Conservation (phyloP, 345 rosid species). For the Microthlaspi erraticum region DNA sequence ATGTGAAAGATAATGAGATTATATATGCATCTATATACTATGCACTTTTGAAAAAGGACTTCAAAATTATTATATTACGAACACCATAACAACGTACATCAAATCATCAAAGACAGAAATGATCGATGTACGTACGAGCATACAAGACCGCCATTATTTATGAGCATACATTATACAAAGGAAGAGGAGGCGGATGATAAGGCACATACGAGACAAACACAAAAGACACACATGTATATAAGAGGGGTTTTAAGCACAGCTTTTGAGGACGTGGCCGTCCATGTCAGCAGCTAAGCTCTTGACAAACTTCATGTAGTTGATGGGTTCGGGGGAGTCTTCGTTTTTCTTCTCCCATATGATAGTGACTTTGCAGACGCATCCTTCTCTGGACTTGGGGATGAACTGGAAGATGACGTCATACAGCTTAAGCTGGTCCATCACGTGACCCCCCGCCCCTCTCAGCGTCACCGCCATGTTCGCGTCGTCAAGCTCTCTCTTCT, state of each 20-base stretch:
- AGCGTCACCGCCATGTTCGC: slow-evolving; percentile 8
- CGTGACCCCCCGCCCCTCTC: slow-evolving; percentile 14
- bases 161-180: too few relatives aligned
- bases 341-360: slow-evolving; percentile 30
- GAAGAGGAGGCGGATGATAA: too few relatives aligned
- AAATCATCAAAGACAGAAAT: slow-evolving; percentile 9
- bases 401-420: slow-evolving; percentile 12
- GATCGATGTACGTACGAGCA: not conserved
- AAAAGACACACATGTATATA: too few relatives aligned
- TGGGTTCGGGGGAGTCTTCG: slow-evolving; percentile 24
- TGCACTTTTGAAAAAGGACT: too few relatives aligned
- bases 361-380: slow-evolving; percentile 32
- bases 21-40: too few relatives aligned
- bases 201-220: too few relatives aligned
- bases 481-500: too few relatives aligned
- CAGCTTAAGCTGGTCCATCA: slow-evolving; percentile 14
- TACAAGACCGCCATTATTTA: too few relatives aligned
- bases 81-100: slow-evolving; percentile 26
- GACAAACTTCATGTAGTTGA: slow-evolving; percentile 31
- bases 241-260: too few relatives aligned
- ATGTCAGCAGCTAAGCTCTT: slow-evolving; percentile 29
- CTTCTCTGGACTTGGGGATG: slow-evolving; percentile 9
- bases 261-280: slow-evolving; percentile 34
- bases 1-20: too few relatives aligned
- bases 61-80: not conserved